Percentiles rank a stretch among this genome's conserved stretches.
Evolutionary conservation across 2,329 filamentous ascomycete species (phyloP).

Genomic region (Aspergillus phoenicis): DNA sequence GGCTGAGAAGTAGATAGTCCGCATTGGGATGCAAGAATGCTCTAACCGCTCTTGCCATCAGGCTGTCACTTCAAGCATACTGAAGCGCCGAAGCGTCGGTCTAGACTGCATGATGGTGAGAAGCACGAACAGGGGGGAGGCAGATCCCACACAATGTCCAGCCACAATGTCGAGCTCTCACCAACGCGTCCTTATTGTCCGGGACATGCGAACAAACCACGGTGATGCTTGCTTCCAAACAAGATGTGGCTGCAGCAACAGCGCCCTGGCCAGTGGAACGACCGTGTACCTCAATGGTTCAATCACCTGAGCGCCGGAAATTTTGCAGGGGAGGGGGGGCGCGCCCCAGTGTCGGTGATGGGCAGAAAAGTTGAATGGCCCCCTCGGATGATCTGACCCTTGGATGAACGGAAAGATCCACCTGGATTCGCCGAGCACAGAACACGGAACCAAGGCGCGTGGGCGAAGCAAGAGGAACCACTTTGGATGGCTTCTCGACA

Average conservation of each 20-base stretch:
- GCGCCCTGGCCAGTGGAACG: conserved; percentile 19
- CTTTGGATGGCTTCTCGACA: conserved; percentile 6
- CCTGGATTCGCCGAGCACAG: conserved; percentile 11
- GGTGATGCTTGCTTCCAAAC: conserved; percentile 14
- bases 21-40: not conserved
- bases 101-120: not conserved
- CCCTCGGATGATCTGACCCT: conserved; percentile 13
- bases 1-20: not conserved
- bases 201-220: conserved; percentile 5
- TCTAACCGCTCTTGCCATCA: not conserved
- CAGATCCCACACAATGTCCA: conserved; percentile 6
- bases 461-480: conserved; percentile 11
- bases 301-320: conserved; percentile 24
- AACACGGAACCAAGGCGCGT: conserved; percentile 10
- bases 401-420: conserved; percentile 18
- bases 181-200: conserved; percentile 18
- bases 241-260: conserved; percentile 35
- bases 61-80: not conserved
- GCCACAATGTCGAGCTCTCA: conserved; percentile 9
- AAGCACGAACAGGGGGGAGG: not conserved
- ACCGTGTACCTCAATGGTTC: conserved; percentile 15
- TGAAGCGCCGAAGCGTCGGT: not conserved
- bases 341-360: conserved; percentile 6
- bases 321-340: conserved; percentile 12
- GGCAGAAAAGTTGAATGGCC: conserved; percentile 14